A percentile compares a stretch with the other conserved stretches of the same genome.
These are phyloP conservation scores for Viridothelium virens DNA, from an alignment of 495 filamentous ascomycete genomes.

Conservation along the genomic window DNA sequence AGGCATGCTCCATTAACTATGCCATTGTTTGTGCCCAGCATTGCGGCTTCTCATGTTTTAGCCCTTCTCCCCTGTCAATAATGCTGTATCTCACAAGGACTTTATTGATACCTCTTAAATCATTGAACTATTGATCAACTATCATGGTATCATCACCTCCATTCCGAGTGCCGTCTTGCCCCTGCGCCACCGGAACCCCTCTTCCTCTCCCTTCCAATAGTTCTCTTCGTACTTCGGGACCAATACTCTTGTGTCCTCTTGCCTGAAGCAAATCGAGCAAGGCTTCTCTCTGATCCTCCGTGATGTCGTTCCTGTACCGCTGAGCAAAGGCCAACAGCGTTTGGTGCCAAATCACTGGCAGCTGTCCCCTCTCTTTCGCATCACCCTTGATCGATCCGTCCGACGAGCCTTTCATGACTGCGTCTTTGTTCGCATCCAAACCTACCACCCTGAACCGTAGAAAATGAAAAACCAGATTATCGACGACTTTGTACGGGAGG, in stretches of 20 bases:
- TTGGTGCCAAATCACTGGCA: conserved; percentile 89
- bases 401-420: conserved; percentile 41
- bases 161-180: conserved; percentile 43
- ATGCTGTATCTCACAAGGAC: too few species aligned
- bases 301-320: conserved; percentile 86
- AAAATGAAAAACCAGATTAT: conserved; percentile 94
- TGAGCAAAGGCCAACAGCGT: conserved; percentile 83
- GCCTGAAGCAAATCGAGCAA: conserved; percentile 80
- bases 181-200: conserved; percentile 57
- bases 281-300: conserved; percentile 87
- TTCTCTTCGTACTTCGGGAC: conserved; percentile 85
- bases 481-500: conserved; percentile 87
- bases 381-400: conserved; percentile 36
- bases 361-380: conserved; percentile 46
- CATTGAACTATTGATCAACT: background rate
- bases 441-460: conserved; percentile 67
- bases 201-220: conserved; percentile 81
- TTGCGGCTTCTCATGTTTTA: background rate
- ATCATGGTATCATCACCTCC: conserved; percentile 88
- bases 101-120: too few species aligned
- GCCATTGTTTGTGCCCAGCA: background rate
- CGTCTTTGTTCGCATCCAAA: conserved; percentile 36
- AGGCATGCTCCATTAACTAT: background rate
- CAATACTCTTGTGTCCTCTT: conserved; percentile 80
- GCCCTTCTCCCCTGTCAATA: background rate